Conservation (phyloP, 2,329 filamentous ascomycete genomes). For the Chrysosporium queenslandicum region DNA sequence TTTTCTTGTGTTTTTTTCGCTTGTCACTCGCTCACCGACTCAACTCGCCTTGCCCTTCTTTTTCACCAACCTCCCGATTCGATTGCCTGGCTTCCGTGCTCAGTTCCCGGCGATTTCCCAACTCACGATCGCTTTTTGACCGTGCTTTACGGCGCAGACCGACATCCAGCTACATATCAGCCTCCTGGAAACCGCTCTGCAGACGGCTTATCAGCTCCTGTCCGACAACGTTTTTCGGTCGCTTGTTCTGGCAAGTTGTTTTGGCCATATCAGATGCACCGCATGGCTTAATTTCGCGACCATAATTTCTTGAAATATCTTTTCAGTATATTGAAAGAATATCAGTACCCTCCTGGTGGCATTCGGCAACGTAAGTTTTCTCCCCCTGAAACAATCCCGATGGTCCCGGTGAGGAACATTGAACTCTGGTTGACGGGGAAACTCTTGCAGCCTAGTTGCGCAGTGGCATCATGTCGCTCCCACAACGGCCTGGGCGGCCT, state of each 20-base stretch:
- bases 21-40: slow-evolving; percentile 1
- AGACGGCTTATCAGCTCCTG: background rate
- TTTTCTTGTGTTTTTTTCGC: background rate
- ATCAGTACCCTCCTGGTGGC: background rate
- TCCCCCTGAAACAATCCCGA: background rate
- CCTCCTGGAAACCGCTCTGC: background rate
- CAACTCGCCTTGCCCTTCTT: background rate
- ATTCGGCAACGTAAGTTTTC: slow-evolving; percentile 3
- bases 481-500: slow-evolving; percentile 53
- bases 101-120: background rate
- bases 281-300: background rate
- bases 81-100: background rate
- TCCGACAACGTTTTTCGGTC: background rate
- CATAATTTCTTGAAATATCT: background rate
- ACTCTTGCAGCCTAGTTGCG: background rate
- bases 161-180: too few species aligned
- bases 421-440: slow-evolving; percentile 6
- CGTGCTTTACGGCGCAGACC: too few species aligned
- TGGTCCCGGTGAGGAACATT: background rate
- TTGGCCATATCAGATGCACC: background rate
- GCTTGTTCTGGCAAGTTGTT: background rate
- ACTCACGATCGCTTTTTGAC: too few species aligned
- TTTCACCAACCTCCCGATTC: background rate
- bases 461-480: slow-evolving; percentile 38
- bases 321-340: background rate